Evolutionary conservation across 768 basidiomycete species (phyloP).

Genomic region (Amanita subjunquillea): DNA sequence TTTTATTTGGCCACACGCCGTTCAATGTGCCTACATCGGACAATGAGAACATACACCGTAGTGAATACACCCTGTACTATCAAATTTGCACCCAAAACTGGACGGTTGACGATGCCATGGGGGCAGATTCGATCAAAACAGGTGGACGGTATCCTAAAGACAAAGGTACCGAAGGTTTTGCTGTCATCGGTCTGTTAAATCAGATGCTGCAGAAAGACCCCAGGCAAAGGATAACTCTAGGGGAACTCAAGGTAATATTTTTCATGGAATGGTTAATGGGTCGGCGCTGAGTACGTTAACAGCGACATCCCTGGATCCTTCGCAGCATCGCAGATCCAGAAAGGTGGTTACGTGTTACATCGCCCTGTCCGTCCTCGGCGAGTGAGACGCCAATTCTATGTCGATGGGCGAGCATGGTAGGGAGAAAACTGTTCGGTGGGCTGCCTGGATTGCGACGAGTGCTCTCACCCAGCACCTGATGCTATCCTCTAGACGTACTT

Average conservation of each 20-base stretch:
- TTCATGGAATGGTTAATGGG: background rate
- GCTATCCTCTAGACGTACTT: background rate
- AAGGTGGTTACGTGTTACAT: conserved; percentile 26
- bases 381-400: conserved; percentile 6
- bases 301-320: conserved; percentile 30
- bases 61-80: conserved; percentile 28
- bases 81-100: conserved; percentile 33
- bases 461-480: background rate
- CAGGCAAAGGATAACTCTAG: conserved; percentile 18
- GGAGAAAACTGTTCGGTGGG: conserved; percentile 18
- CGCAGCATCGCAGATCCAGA: conserved; percentile 21
- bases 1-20: conserved; percentile 34
- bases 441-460: conserved; percentile 8
- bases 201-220: conserved; percentile 33
- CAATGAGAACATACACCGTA: conserved; percentile 24
- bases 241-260: conserved; percentile 22
- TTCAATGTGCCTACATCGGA: conserved; percentile 25
- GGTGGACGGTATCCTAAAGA: conserved; percentile 24
- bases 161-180: conserved; percentile 17
- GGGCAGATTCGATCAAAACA: conserved; percentile 22
- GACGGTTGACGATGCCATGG: conserved; percentile 26
- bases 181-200: conserved; percentile 24
- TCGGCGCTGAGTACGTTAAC: background rate
- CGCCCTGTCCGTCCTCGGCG: conserved; percentile 2
- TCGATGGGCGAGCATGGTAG: conserved; percentile 18